Conservation (phyloP, 768 basidiomycete species). For the Tricholoma sp. region DNA sequence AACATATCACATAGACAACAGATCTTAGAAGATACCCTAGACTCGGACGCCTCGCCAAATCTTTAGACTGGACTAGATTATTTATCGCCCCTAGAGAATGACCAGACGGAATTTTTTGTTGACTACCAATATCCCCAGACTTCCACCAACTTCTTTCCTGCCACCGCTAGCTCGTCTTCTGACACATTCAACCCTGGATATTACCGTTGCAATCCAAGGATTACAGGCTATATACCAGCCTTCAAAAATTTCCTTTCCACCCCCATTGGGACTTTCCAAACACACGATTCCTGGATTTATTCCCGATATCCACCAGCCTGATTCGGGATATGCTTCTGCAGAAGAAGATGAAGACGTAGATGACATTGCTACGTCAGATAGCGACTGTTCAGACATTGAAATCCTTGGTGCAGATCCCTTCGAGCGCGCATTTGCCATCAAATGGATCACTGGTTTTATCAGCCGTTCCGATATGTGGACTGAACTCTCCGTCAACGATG, state of each 20-base stretch:
- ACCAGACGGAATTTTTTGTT: not conserved
- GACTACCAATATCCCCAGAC: not conserved
- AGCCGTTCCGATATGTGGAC: slow-evolving; percentile 55
- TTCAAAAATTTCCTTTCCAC: slow-evolving; percentile 20
- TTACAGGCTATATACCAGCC: slow-evolving; percentile 53
- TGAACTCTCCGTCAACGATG: slow-evolving; percentile 16
- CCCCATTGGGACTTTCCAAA: slow-evolving; percentile 23
- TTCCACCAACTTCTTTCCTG: slow-evolving; percentile 37
- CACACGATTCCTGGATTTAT: slow-evolving; percentile 24
- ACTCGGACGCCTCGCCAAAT: not conserved
- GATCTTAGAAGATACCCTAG: slow-evolving; percentile 6
- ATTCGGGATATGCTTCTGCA: slow-evolving; percentile 78
- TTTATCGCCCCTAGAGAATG: not conserved
- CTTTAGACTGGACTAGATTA: not conserved
- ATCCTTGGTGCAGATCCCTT: slow-evolving; percentile 56
- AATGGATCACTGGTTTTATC: slow-evolving; percentile 72
- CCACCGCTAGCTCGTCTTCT: slow-evolving; percentile 47
- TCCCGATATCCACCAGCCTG: slow-evolving; percentile 45
- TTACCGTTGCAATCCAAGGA: slow-evolving; percentile 37
- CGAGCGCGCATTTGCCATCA: slow-evolving; percentile 64
- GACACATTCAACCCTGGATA: slow-evolving; percentile 25
- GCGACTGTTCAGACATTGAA: slow-evolving; percentile 23
- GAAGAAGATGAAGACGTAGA: slow-evolving; percentile 44
- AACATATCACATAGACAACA: slow-evolving; percentile 16
- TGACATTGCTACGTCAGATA: slow-evolving; percentile 4